phyloP scores from a whole-genome alignment of 306 rosid genomes.

The Clitoria ternatea region DNA sequence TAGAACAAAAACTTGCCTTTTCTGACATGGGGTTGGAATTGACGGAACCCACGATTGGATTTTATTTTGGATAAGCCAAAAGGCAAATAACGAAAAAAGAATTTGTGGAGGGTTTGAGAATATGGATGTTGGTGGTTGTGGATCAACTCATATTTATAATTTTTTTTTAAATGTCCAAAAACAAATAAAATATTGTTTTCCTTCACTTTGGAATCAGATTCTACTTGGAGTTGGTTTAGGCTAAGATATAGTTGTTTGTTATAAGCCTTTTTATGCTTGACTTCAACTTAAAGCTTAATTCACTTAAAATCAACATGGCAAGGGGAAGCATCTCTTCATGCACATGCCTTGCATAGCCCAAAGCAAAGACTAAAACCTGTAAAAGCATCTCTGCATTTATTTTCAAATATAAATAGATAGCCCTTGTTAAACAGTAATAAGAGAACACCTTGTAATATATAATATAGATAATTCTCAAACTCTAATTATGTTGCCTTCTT shows the following conservation, averaged over 20 bases:
- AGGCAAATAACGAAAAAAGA: constrained; percentile 26
- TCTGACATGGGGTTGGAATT: constrained; percentile 43
- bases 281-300: constrained; percentile 35
- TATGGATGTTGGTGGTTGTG: constrained; percentile 24
- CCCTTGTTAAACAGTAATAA: not conserved
- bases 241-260: constrained; percentile 12
- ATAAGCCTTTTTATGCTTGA: constrained; percentile 37
- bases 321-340: constrained; percentile 47
- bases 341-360: constrained; percentile 24
- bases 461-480: not conserved
- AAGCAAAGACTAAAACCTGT: not conserved
- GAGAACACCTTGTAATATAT: not conserved
- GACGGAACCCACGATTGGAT: constrained; percentile 30
- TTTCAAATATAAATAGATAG: constrained; percentile 27
- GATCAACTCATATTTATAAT: constrained; percentile 19
- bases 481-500: not conserved
- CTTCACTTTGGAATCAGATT: constrained; percentile 49
- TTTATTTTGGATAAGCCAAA: constrained; percentile 25
- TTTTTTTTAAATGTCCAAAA: constrained; percentile 14
- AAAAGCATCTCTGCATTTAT: constrained; percentile 28
- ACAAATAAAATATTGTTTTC: constrained; percentile 3
- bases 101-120: constrained; percentile 24
- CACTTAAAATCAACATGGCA: constrained; percentile 28
- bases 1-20: constrained; percentile 52
- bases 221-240: constrained; percentile 14